These are phyloP conservation scores for Vitis hybrid DNA, from an alignment of 177 flowering plant species.

Conservation along the genomic window DNA sequence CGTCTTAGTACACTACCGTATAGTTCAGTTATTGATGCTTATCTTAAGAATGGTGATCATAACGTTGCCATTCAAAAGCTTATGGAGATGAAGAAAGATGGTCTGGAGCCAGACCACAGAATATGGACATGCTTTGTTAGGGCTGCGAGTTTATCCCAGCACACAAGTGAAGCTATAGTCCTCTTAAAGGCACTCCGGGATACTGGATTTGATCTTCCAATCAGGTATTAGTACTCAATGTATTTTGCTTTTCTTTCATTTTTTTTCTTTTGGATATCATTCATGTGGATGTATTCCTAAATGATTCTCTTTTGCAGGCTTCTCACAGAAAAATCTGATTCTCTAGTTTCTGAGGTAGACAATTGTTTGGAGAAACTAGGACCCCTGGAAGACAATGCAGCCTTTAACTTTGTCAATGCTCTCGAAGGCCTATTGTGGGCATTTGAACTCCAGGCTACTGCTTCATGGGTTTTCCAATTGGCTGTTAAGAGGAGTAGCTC, in stretches of 20 bases:
- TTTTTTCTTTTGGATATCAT: neutral
- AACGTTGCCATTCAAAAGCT: slow-evolving; percentile 70
- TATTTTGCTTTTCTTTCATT: neutral
- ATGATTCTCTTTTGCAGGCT: slow-evolving; percentile 52
- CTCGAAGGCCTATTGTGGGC: slow-evolving; percentile 91
- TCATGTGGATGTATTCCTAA: neutral
- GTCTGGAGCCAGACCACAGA: slow-evolving; percentile 78
- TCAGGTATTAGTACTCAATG: slow-evolving; percentile 48
- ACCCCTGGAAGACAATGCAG: slow-evolving; percentile 75
- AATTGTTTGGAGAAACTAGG: slow-evolving; percentile 50
- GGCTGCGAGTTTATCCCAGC: slow-evolving; percentile 77
- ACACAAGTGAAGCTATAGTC: slow-evolving; percentile 53
- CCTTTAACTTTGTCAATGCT: slow-evolving; percentile 91
- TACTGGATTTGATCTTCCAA: slow-evolving; percentile 80
- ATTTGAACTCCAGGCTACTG: slow-evolving; percentile 89
- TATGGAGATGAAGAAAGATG: slow-evolving; percentile 69
- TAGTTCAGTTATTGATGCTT: slow-evolving; percentile 87
- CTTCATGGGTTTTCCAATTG: slow-evolving; percentile 92
- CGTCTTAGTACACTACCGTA: slow-evolving; percentile 63
- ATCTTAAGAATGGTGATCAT: slow-evolving; percentile 74
- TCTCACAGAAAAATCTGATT: slow-evolving; percentile 59
- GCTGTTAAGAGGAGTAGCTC: slow-evolving; percentile 59
- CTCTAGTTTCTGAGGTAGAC: slow-evolving; percentile 69
- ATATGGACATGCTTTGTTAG: slow-evolving; percentile 95
- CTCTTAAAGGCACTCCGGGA: slow-evolving; percentile 68